Evolutionary conservation across 805 yeast species (phyloP), one percentile per base, ranked within the genome.

Genomic region (Wickerhamiella vanderwaltii): DNA sequence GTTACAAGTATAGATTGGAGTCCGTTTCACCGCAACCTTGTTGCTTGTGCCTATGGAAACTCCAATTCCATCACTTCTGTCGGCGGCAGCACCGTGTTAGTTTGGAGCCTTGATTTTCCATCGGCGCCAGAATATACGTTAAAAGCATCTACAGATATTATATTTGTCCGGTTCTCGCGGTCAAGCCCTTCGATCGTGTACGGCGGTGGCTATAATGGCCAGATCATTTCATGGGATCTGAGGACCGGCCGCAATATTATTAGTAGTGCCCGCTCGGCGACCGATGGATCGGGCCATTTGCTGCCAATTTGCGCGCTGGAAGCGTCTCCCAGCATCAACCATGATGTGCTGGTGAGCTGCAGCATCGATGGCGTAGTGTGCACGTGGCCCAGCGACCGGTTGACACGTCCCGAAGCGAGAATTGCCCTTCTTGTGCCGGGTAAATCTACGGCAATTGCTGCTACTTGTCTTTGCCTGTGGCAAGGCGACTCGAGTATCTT

Each of bases 181-280:
- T 50, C 55, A 18, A 56, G 61, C 31, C 56, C 65, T 4, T 56
- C 59, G 25, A 55, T 68, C 12, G 53, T 73, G 1, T 60, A 67
- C 33, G 79, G 71, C 3, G 71, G 76, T 0, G 59, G 69, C 24
- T 57, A 58, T 26, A 67, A 67, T 51, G 79, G 79, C 2, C 67
- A 64, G 40, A 44, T 74, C 0, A 61, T 65, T 11, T 56, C 68
- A n/a, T 73, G 78, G 78, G 77, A 73, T 36, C 47, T 59, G 34
- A 44, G 67, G 11, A 34, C 40, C 29, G 35, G 32, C 12, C 41
- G 13, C 46, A 51, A 6, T 16, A 49, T 6, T 6, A 46, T 48
- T 6, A 58, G 68, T 1, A 47, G 55, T 7, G 47, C 58, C 15
- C 48, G 44, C 11, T 54, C 66, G 1, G 53, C 61, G 1, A 35